These are phyloP conservation scores for Datisca glomerata DNA, from an alignment of 306 rosid species.

Conservation along the genomic window DNA sequence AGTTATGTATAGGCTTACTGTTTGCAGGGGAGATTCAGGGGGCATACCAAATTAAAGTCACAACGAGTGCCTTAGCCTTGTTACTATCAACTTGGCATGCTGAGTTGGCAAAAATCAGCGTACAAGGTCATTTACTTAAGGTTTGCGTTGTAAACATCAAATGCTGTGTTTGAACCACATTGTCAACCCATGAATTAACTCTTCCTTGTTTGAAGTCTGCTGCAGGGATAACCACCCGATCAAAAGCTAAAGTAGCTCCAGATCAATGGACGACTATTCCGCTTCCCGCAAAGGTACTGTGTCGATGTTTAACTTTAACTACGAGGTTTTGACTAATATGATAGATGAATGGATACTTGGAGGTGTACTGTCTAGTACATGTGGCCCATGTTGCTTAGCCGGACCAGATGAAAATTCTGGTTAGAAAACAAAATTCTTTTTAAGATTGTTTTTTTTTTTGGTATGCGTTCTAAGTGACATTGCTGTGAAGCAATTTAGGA, in stretches of 20 bases:
- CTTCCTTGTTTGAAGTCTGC: constrained; percentile 32
- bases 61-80: constrained; percentile 81
- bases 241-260: constrained; percentile 81
- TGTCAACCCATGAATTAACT: constrained; percentile 14
- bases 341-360: no score
- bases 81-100: constrained; percentile 51
- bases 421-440: no score
- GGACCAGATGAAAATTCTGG: no score
- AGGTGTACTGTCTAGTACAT: neutral
- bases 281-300: constrained; percentile 74
- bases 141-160: constrained; percentile 20
- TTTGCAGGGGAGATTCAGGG: constrained; percentile 82
- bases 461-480: no score
- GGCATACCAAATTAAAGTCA: constrained; percentile 87
- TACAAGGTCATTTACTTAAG: constrained; percentile 65
- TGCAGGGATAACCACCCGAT: constrained; percentile 73
- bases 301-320: no score
- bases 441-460: no score
- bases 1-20: constrained; percentile 15
- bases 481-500: no score
- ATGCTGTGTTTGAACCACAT: constrained; percentile 9
- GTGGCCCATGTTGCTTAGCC: no score
- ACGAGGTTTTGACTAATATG: no score
- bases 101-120: constrained; percentile 47
- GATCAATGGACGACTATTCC: constrained; percentile 80